Conservation (phyloP, 257 asterid species). For the Solanum etuberosum region DNA sequence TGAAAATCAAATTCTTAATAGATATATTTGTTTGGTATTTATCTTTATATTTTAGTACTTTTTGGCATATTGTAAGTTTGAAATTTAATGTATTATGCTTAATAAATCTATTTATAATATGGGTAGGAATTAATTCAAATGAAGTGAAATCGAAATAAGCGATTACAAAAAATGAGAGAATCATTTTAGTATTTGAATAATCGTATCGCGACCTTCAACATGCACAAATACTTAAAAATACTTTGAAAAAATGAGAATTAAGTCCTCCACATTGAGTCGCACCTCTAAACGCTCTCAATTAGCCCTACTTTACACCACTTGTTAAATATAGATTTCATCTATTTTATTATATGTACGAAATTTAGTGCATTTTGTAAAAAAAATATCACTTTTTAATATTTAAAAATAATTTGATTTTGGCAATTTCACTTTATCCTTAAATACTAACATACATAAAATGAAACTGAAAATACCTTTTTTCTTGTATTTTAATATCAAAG, state of each 20-base stretch:
- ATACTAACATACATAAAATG: no score
- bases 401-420: no score
- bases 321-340: no score
- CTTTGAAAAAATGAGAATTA: no score
- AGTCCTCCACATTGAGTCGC: background rate
- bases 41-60: background rate
- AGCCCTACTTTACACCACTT: background rate
- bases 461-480: background rate
- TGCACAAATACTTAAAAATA: no score
- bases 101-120: no score
- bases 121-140: no score
- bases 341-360: background rate
- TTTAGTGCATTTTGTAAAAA: background rate
- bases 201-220: accelerated
- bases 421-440: background rate
- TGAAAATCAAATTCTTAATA: background rate
- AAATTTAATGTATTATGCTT: no score
- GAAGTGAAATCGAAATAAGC: background rate
- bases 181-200: no score
- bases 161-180: no score
- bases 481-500: background rate
- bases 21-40: background rate
- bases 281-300: background rate
- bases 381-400: no score
- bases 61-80: background rate